Base-by-base conservation (phyloP, 2,329 filamentous ascomycete species). In the Colletotrichum sp. region DNA sequence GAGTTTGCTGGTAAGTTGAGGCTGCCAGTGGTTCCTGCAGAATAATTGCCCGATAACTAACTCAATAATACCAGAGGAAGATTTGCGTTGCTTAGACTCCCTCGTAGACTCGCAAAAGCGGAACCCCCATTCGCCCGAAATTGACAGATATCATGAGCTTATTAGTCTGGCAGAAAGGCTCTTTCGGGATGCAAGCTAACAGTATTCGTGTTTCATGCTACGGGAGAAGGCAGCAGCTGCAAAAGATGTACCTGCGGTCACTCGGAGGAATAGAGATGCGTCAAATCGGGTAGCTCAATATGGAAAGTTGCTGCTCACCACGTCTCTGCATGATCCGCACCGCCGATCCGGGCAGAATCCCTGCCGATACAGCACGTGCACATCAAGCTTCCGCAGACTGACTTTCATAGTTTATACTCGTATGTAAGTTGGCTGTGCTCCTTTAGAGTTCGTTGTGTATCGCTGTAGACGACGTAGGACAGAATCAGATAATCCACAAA, bases 101-200 rank as follows among this genome's bases (percentile, higher is more conserved):
- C 21, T 59, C n/a, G 4, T 39, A n/a, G 52, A 39, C 28, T 68
- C 66, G 3, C 66, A 59, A 13, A 10, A 39, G 16, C 26, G 66
- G 16, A 68, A 59, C 13, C 66, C 66, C 6, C 5, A 18, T 6
- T 68, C 66, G 12, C 66, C 66, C 7, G 49, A 68, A 15, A 8
- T 68, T n/a, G 66, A 68, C 3, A 39, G 66, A 26, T 59, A 68
- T 16, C 66, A 68, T 21, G 26, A 67, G 24, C 64, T 67, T 26
- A 30, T 34, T 13, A 3, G 12, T 34, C 30, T 62, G 16, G 59
- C 59, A 21, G 59, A 30, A 59, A 16, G 55, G 0, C 24, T 59
- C 24, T 59, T 30, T 59, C 24, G 9, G 1, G 16, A 6, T 26
- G 24, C 2, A 59, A 59, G 8, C 3, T 59, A 18, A 18, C 0